phyloP scores from a whole-genome alignment of 2,329 filamentous ascomycete genomes.

The Calonectria pteridis region DNA sequence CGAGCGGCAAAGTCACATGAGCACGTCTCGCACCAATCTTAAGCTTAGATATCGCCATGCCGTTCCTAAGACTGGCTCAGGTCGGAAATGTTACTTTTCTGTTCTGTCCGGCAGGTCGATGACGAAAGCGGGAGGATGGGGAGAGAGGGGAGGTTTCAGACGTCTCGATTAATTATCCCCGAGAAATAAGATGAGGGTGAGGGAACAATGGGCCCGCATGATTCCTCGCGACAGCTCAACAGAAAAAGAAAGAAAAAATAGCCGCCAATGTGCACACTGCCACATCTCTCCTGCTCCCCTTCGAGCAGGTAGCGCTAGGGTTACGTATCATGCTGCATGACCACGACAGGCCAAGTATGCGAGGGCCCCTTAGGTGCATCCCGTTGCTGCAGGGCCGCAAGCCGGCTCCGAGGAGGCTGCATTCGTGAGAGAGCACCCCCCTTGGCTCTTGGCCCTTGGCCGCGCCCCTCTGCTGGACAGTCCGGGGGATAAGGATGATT shows the following conservation, averaged over 20 bases:
- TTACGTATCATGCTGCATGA: slow-evolving; percentile 17
- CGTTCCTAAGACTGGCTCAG: neutral
- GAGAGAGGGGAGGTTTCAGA: neutral
- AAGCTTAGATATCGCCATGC: neutral
- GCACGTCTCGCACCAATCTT: neutral
- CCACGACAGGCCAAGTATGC: slow-evolving; percentile 15
- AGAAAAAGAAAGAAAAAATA: slow-evolving; percentile 1
- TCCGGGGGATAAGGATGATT: neutral
- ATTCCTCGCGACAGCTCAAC: slow-evolving; percentile 1
- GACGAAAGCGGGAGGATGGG: neutral
- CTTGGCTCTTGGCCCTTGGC: neutral
- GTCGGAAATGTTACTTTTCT: slow-evolving; percentile 5
- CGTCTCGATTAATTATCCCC: neutral
- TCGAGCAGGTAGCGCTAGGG: neutral
- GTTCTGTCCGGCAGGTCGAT: neutral
- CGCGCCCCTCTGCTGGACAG: neutral
- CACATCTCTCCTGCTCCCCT: neutral
- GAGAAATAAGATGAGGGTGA: neutral
- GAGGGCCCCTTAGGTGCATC: slow-evolving; percentile 14
- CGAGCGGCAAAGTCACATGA: neutral
- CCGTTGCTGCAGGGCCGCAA: slow-evolving; percentile 18
- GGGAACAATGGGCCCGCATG: slow-evolving; percentile 5
- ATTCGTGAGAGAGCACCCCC: neutral
- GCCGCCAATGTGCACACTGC: neutral
- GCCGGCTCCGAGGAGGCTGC: slow-evolving; percentile 10